Base-by-base conservation (phyloP, 768 basidiomycete species). In the Auriscalpium orientale region DNA sequence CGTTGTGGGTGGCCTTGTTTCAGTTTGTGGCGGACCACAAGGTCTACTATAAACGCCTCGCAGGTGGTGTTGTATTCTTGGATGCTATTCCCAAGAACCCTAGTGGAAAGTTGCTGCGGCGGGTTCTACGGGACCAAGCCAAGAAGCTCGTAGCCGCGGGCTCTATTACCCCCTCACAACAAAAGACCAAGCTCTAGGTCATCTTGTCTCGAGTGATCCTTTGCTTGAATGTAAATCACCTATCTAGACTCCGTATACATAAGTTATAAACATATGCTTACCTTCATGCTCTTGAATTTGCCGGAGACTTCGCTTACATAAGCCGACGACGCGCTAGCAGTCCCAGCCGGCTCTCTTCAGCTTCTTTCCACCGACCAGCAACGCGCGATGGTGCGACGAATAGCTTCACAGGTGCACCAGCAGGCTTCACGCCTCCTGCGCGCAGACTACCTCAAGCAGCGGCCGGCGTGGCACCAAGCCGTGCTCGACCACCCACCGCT, bases 401-500 rank as follows among this genome's bases (percentile, higher is more conserved):
- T 95, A 64, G 87, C 93, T 36, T 82, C 81, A 57, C 91, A 95
- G 68, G 93, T 95, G 21, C 94, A 94, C 73, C 83, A 89, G 70
- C 85, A 90, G 56, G 86, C 87, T 47, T 84, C 89, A 34, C 85
- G 93, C 58, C 77, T 95, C 46, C 78, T 92, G 69, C 82, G 82
- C 40, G 82, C 79, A 46, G 74, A 80, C 48, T 79, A 80, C 64
- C 71, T 91, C 44, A 76, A 77, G 63, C 68, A 76, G 15, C 81
- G 85, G 66, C 93, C 94, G 54, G 77, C 77, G 48, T 95, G 93
- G 93, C 91, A 81, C 65, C 77, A 85, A 59, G 85, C 93, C 35
- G 91, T 94, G 37, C 79, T 93, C 13, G 80, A 89, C 57, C 79
- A 93, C 68, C 93, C 94, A n/a, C 94, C 93, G 13, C 79, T 92